Evolutionary conservation across 441 rosid species (phyloP), one percentile per base, ranked within the genome.

Genomic region (Isatis lusitanica): DNA sequence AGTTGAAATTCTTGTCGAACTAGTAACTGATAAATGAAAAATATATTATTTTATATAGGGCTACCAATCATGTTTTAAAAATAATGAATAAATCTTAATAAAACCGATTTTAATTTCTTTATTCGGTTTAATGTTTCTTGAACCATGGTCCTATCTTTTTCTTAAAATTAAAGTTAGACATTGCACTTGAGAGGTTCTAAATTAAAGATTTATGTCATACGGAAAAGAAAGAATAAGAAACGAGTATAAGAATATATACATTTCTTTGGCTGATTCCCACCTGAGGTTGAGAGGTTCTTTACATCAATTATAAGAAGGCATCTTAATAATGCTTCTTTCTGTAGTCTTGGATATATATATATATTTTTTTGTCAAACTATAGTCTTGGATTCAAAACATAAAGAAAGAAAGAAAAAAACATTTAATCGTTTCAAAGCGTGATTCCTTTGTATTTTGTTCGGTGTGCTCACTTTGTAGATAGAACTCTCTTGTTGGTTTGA

Each of bases 161-260:
- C 40, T 21, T 50, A 12, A 28, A 52, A 53, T 6, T 28, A 55
- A 55, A 73, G 42, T 4, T 46, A 47, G 16, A 38, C 24, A 26
- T 48, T 66, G 42, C 61, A 48, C 17, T 58, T 28, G 61, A 66
- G 72, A 58, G 77, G 66, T 66, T 38, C 13, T 58, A 74, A 39
- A 47, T 58, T 50, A 30, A 74, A 58, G 77, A n/a, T 21, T 21
- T 39, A 40, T 67, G 52, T 74, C 62, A 40, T 26, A 66, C 39
- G 53, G 7, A 38, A 30, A 30, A 21, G 9, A 39, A 52, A 18
- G 18, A 31, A 40, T 13, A 15, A 36, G 9, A 51, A 52, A 44
- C 15, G 9, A 64, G 2, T 39, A 64, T 43, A 65, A 64, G 26
- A 44, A 48, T 4, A 7, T 3, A 15, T 15, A 26, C 4, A 3